Evolutionary conservation across 305 asterid species (phyloP), one percentile per base, ranked within the genome.

Genomic region (Solanum hybrid): DNA sequence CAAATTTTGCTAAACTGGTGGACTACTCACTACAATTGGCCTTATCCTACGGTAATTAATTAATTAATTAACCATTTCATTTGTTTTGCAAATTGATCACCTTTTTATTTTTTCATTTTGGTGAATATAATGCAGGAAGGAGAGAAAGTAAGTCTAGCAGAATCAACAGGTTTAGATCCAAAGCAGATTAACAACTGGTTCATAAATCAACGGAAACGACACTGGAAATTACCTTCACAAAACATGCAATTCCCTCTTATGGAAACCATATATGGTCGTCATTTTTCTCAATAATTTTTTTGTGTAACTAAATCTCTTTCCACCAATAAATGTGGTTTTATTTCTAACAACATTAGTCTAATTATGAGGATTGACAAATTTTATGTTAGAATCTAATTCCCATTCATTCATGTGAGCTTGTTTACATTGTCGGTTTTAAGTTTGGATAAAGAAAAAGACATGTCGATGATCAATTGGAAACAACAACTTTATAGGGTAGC

Each of bases 161-260:
- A 91, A 84, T 88, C 71, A 51, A 95, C 96, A 0, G 94, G 94
- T 8, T 88, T 95, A 42, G 95, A 94, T 87, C 95, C 90, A 69
- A 94, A 95, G 91, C 95, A 95, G 92, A 94, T 95, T 72, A 95
- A 93, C 92, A 95, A 95, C 87, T 95, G 97, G 97, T 95, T 95
- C 89, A 93, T 95, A n/a, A 95, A 95, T 86, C 97, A 93, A 90
- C 84, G 97, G 77, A 95, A 93, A 88, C 93, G 96, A 2, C 96
- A 95, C 36, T 95, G 97, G 97, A 92, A 92, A 79, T 56, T 56
- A 56, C 95, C 96, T 4, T 91, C 95, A 0, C 93, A 94, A 6
- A 93, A 91, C 90, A 91, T 92, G 94, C 56, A 89, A 60, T 90
- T 91, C 17, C 89, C 94, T 60, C 90, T 92, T 20, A 93, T 93